Conservation (phyloP, 2,329 filamentous ascomycete species). For the Claviceps sp. region DNA sequence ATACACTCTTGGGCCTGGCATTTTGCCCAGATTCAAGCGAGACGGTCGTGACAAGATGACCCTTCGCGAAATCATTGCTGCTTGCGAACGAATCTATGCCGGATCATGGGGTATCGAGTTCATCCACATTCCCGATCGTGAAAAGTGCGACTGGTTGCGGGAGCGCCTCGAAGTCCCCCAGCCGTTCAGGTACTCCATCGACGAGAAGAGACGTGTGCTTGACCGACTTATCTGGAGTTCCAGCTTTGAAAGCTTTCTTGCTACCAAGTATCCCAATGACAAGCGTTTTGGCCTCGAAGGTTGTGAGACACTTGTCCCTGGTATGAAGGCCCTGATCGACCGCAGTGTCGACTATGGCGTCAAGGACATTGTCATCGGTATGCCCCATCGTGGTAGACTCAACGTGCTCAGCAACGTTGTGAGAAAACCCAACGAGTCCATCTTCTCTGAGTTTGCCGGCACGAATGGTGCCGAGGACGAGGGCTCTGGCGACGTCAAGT, state of each 20-base stretch:
- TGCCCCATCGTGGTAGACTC: slow-evolving; percentile 96
- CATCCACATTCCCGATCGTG: slow-evolving; percentile 94
- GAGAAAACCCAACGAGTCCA: slow-evolving; percentile 97
- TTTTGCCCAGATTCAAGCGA: slow-evolving; percentile 83
- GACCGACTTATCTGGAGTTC: slow-evolving; percentile 98
- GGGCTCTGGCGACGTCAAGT: slow-evolving; percentile 97
- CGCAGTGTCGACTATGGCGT: slow-evolving; percentile 96
- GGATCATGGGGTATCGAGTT: slow-evolving; percentile 97
- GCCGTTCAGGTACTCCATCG: slow-evolving; percentile 93
- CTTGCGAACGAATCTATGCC: slow-evolving; percentile 93
- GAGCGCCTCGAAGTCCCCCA: slow-evolving; percentile 87
- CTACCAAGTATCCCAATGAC: slow-evolving; percentile 98
- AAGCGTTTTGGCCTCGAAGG: slow-evolving; percentile 98
- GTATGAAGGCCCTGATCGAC: slow-evolving; percentile 98
- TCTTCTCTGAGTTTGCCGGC: slow-evolving; percentile 96
- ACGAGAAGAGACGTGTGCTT: slow-evolving; percentile 95
- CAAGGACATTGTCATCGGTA: slow-evolving; percentile 98
- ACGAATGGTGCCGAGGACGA: slow-evolving; percentile 80
- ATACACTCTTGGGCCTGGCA: slow-evolving; percentile 85
- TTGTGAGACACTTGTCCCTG: slow-evolving; percentile 89
- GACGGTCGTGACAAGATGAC: slow-evolving; percentile 91
- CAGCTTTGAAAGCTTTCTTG: slow-evolving; percentile 89
- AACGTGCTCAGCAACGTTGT: slow-evolving; percentile 98
- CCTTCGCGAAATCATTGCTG: slow-evolving; percentile 79
- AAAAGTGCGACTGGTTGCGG: slow-evolving; percentile 96